These are phyloP conservation scores for Candida piceae DNA, from an alignment of 805 yeast species.

Conservation along the genomic window DNA sequence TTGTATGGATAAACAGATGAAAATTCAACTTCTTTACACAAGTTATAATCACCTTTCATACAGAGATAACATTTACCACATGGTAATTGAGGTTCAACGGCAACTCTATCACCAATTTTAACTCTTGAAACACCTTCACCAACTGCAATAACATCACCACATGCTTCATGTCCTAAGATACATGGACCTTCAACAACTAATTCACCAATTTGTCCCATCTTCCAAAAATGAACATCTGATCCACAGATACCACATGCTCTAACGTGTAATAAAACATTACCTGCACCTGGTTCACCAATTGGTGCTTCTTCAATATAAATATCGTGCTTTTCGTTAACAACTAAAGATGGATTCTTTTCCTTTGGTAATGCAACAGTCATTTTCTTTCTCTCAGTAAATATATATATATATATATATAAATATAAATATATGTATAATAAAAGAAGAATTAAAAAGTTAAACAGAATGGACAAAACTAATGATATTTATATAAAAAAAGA, in stretches of 20 bases:
- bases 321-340: constrained; percentile 16
- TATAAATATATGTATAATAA: not conserved
- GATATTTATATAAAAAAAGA: too few relatives aligned
- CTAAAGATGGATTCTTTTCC: constrained; percentile 17
- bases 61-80: constrained; percentile 39
- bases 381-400: not conserved
- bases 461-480: too few relatives aligned
- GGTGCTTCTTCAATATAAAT: constrained; percentile 17
- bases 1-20: constrained; percentile 34
- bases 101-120: constrained; percentile 43
- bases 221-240: constrained; percentile 65
- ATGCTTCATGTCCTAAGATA: constrained; percentile 41
- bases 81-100: constrained; percentile 51
- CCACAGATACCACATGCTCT: constrained; percentile 73
- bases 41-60: constrained; percentile 35
- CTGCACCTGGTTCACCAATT: constrained; percentile 26
- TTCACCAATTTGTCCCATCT: constrained; percentile 60
- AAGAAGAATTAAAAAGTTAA: too few relatives aligned
- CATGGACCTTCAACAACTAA: constrained; percentile 31
- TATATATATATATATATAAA: not conserved
- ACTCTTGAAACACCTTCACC: constrained; percentile 44
- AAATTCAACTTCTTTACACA: constrained; percentile 35
- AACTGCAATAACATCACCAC: constrained; percentile 42
- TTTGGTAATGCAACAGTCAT: constrained; percentile 4
- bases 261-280: constrained; percentile 50